Evolutionary conservation across 306 rosid species (phyloP), one percentile per base, ranked within the genome.

Genomic region (Dryas alaskensis): DNA sequence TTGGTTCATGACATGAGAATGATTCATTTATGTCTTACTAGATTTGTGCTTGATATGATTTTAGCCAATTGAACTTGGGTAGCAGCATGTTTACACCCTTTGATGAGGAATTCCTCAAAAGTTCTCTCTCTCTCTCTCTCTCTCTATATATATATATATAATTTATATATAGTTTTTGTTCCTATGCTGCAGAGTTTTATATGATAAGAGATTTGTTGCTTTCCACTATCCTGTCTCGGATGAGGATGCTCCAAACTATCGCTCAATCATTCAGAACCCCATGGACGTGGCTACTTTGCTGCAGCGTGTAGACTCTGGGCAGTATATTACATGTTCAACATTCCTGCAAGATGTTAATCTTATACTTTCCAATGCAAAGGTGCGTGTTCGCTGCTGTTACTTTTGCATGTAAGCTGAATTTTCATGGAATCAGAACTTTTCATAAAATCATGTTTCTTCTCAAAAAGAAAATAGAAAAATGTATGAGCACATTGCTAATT

Each of bases 191-290:
- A 94, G 99, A 87, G 77, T 94, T 75, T 78, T 94, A 74, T 94
- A 94, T 78, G 99, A 94, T 89, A 94, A 94, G 75, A 84, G 99
- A 68, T 94, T 94, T 86, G 75, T 67, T 73, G 97, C 89, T 71
- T 94, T 94, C 87, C 99, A 94, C 81, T 84, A 78, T 83, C 99
- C 99, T 67, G 99, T 94, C 74, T 78, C 81, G 6, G 99, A 94
- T 77, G 99, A 94, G 81, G 99, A 94, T 73, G 99, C 99, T 57
- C 99, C 99, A 54, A 89, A 94, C 86, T 94, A 94, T 80, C 94
- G 96, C 54, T 31, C 89, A 72, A 80, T 94, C 27, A 92, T 94
- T 68, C 99, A 94, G 78, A 94, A 87, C 84, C 97, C 99, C 13
- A 88, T 94, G 96, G 97, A 94, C 75, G 60, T 89, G 81, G 92